Evolutionary conservation across 345 rosid genomes (phyloP).

Genomic region (Acer negundo): DNA sequence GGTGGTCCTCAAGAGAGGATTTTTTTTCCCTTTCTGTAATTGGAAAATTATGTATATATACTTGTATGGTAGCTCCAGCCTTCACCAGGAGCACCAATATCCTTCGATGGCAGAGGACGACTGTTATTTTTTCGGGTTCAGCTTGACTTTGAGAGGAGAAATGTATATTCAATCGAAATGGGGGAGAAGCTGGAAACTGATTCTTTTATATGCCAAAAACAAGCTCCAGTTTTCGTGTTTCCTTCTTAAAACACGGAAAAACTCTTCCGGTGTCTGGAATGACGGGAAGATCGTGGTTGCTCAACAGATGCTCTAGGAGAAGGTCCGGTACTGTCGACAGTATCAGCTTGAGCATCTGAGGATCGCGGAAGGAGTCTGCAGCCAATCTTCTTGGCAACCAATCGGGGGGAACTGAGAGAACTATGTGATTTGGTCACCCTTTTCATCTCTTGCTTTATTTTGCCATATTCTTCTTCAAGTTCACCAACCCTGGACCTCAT

Average conservation of each 20-base stretch:
- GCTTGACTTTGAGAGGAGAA: not conserved
- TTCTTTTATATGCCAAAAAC: not conserved
- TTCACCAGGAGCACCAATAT: slow-evolving; percentile 1
- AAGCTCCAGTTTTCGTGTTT: not conserved
- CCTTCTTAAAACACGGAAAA: slow-evolving; percentile 66
- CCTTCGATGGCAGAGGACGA: not conserved
- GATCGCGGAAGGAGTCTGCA: slow-evolving; percentile 72
- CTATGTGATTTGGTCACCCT: slow-evolving; percentile 70
- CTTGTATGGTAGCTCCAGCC: slow-evolving; percentile 1
- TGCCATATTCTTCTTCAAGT: slow-evolving; percentile 80
- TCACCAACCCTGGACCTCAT: slow-evolving; percentile 90
- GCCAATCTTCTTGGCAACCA: slow-evolving; percentile 58
- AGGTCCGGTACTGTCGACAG: slow-evolving; percentile 36
- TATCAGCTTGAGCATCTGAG: slow-evolving; percentile 53
- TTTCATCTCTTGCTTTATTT: slow-evolving; percentile 81
- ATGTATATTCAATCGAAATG: not conserved
- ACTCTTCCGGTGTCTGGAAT: slow-evolving; percentile 77
- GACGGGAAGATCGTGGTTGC: slow-evolving; percentile 53
- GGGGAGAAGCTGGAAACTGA: slow-evolving; percentile 3
- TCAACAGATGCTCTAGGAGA: slow-evolving; percentile 60
- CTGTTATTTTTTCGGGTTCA: not conserved
- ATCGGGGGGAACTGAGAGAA: slow-evolving; percentile 70
- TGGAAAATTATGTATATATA: slow-evolving; percentile 1
- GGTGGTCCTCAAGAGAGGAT: slow-evolving; percentile 1
- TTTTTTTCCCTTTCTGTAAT: not conserved